Evolutionary conservation across 1,284 basidiomycete species (phyloP).

Genomic region (Moesziomyces globuligerus): DNA sequence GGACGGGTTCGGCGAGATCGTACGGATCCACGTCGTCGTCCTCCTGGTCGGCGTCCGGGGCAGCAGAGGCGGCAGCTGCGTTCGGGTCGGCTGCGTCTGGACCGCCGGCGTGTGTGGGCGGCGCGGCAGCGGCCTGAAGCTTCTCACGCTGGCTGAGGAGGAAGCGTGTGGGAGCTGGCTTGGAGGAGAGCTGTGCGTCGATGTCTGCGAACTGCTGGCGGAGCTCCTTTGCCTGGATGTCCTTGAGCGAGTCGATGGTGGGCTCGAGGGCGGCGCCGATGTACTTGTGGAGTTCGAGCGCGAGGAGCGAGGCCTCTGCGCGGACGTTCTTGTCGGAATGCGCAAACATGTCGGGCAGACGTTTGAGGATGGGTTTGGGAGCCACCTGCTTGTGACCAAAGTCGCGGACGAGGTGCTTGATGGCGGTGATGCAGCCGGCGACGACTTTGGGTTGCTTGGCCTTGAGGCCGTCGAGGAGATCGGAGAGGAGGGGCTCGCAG

Average conservation of each 20-base stretch:
- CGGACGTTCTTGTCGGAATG: conserved; percentile 97
- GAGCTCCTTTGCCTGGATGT: conserved; percentile 96
- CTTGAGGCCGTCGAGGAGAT: conserved; percentile 82
- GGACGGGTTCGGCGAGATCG: conserved; percentile 82
- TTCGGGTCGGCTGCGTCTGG: conserved; percentile 12
- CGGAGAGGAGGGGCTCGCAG: conserved; percentile 84
- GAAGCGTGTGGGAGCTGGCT: conserved; percentile 80
- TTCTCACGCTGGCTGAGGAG: conserved; percentile 77
- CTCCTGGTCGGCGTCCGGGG: conserved; percentile 19
- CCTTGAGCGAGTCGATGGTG: conserved; percentile 90
- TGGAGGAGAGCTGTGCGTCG: conserved; percentile 83
- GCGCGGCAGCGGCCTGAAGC: conserved; percentile 35
- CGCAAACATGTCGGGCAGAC: conserved; percentile 89
- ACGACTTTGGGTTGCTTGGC: conserved; percentile 97
- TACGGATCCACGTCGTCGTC: conserved; percentile 76
- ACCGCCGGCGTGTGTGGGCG: conserved; percentile 8
- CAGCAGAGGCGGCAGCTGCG: conserved; percentile 17
- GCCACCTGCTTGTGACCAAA: conserved; percentile 85
- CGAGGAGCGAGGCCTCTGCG: conserved; percentile 84
- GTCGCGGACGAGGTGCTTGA: conserved; percentile 79
- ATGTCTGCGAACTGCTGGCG: conserved; percentile 87
- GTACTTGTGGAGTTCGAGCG: conserved; percentile 83
- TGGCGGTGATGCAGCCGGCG: conserved; percentile 79
- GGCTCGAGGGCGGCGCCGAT: conserved; percentile 88
- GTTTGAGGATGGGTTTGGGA: conserved; percentile 81